Base-by-base conservation (phyloP, 106 monocot genomes). In the Apostasia ramifera region DNA sequence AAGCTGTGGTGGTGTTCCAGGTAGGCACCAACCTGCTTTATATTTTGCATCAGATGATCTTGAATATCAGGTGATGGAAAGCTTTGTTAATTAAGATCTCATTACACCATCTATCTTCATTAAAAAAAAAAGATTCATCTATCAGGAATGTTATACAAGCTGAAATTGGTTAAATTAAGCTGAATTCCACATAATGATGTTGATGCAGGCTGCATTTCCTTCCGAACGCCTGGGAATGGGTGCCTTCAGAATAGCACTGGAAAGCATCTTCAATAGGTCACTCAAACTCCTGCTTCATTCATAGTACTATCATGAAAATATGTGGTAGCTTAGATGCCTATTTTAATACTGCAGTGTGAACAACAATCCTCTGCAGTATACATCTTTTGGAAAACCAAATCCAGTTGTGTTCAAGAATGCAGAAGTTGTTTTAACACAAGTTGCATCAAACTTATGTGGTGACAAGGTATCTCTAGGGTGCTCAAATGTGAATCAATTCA, bases 1-100 rank as follows among this genome's bases (percentile, higher is more conserved):
- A 74, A 82, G 80, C 39, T 85, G 79, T 61, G 89, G 79, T 39
- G 95, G 95, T 69, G 81, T 84, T 78, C 95, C 95, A 70, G 95
- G 86, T 61, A 81, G 89, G 40, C 59, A 82, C 60, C 95, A 92
- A 71, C 92, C 95, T 69, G 76, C 89, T 62, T 67, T 97, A 70
- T 92, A 82, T 79, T 92, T 97, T 92, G 95, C 92, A 74, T 73
- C 89, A 62, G 95, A 97, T 87, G 95, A 97, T 82, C 92, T 97
- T 55, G 84, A 87, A 78, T 97, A 92, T 79, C 95, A 89, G 89
- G 95, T 89, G 74, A 74, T 40, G 44, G 43, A 41, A 59, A 55
- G 3, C 42, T 65, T 61, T 41, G 46, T 40, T 70, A 44, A 2
- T 47, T 1, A 65, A 48, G 8, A 48, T 40, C 40, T 60, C 45